Conservation (phyloP, 106 monocot genomes). For the Dendrobium catenatum region DNA sequence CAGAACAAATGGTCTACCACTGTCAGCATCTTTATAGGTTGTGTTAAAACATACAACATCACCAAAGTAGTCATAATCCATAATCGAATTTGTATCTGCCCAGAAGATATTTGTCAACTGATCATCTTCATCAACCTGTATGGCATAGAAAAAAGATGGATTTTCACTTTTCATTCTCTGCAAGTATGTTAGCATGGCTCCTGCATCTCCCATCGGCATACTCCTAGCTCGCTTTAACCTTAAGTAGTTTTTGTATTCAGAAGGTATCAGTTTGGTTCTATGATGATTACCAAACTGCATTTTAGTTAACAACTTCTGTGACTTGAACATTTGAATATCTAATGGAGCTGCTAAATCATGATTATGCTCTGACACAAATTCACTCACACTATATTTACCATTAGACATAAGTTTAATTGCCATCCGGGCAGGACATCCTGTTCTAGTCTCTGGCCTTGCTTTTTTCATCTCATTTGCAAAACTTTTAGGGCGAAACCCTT, state of each 20-base stretch:
- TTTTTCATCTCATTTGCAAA: constrained; percentile 18
- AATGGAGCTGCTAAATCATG: constrained; percentile 37
- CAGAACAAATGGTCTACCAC: constrained; percentile 30
- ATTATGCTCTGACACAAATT: constrained; percentile 45
- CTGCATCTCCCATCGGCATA: constrained; percentile 34
- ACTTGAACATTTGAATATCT: constrained; percentile 31
- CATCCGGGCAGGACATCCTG: constrained; percentile 47
- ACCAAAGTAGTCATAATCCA: constrained; percentile 40
- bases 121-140: constrained; percentile 50
- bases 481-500: constrained; percentile 37
- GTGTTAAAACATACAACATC: constrained; percentile 53
- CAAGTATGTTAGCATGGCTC: constrained; percentile 33
- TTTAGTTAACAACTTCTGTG: constrained; percentile 24
- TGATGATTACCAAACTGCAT: constrained; percentile 9
- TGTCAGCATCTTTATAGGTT: constrained; percentile 23
- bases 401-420: constrained; percentile 37
- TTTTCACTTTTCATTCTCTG: constrained; percentile 35
- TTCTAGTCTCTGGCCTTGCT: constrained; percentile 32
- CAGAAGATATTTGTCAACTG: constrained; percentile 43
- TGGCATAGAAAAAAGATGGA: constrained; percentile 42
- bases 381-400: constrained; percentile 34
- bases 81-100: constrained; percentile 30
- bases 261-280: constrained; percentile 25
- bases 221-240: constrained; percentile 20
- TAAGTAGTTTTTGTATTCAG: constrained; percentile 34